Conservation (phyloP, 208 protist genomes). For the Herpetomonas samuelpessoai region DNA sequence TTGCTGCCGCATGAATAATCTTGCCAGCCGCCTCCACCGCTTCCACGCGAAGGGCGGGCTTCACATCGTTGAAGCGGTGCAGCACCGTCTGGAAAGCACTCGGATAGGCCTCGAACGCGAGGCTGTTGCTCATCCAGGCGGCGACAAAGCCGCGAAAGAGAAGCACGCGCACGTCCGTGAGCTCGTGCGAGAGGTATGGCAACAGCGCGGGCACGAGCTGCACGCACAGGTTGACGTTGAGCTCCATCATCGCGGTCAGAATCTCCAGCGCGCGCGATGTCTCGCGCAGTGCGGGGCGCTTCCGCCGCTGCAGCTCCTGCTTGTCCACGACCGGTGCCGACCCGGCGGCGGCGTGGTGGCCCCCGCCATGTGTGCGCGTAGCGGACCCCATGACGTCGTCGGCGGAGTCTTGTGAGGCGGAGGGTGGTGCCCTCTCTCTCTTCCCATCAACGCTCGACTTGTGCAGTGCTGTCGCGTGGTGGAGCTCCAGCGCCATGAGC, state of each 20-base stretch:
- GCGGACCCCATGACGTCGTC: too few relatives aligned
- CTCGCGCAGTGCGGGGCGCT: constrained; percentile 12
- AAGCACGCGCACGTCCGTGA: constrained; percentile 47
- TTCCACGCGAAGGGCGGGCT: constrained; percentile 53
- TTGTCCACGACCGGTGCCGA: neutral
- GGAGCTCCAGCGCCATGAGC: constrained; percentile 19
- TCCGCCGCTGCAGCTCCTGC: constrained; percentile 1
- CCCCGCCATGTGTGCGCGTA: too few relatives aligned
- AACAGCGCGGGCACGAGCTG: constrained; percentile 35
- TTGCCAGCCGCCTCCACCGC: constrained; percentile 22
- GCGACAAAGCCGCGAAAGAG: constrained; percentile 49
- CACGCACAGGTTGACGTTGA: constrained; percentile 37
- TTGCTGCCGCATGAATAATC: constrained; percentile 16
- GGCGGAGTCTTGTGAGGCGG: too few relatives aligned
- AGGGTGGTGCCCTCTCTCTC: constrained; percentile 1
- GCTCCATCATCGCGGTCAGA: constrained; percentile 45
- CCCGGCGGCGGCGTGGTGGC: neutral
- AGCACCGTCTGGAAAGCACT: constrained; percentile 28
- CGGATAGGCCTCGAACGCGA: constrained; percentile 28
- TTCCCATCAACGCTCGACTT: too few relatives aligned
- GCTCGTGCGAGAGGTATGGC: constrained; percentile 40
- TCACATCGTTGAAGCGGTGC: constrained; percentile 36
- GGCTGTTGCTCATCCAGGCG: constrained; percentile 33
- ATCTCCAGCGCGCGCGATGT: constrained; percentile 39
- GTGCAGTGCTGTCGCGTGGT: neutral